phyloP scores from a whole-genome alignment of 768 basidiomycete species.

The Mrakia blollopis region DNA sequence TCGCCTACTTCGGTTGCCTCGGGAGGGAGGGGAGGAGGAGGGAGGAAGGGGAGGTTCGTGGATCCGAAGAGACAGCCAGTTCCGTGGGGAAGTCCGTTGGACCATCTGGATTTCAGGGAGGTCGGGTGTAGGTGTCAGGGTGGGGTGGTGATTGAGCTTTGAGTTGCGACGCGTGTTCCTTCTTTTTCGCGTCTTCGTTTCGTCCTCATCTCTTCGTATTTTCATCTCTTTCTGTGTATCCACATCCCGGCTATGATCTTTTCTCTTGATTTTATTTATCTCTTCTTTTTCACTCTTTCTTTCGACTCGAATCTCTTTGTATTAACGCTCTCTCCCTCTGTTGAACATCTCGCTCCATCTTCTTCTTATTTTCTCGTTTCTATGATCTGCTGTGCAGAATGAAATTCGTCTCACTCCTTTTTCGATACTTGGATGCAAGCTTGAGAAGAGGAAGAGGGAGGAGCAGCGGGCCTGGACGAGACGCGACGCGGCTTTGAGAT shows the following conservation, averaged over 20 bases:
- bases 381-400: background rate
- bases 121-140: background rate
- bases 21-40: background rate
- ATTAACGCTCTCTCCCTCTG: background rate
- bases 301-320: background rate
- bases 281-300: background rate
- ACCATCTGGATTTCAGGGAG: background rate
- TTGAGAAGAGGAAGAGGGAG: too few relatives aligned
- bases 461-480: too few relatives aligned
- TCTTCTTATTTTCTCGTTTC: background rate
- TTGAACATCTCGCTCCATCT: background rate
- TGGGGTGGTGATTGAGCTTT: constrained; percentile 13
- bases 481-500: too few relatives aligned
- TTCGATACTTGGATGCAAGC: too few relatives aligned
- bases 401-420: too few relatives aligned
- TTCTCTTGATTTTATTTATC: background rate
- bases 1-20: background rate
- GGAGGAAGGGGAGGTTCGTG: background rate
- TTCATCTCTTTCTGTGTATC: background rate
- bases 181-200: background rate
- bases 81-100: background rate
- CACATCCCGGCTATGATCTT: background rate
- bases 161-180: background rate
- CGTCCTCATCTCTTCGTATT: background rate
- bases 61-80: constrained; percentile 17